These are phyloP conservation scores for Rhodotorula kratochvilovae DNA, from an alignment of 768 basidiomycete species.

Conservation along the genomic window DNA sequence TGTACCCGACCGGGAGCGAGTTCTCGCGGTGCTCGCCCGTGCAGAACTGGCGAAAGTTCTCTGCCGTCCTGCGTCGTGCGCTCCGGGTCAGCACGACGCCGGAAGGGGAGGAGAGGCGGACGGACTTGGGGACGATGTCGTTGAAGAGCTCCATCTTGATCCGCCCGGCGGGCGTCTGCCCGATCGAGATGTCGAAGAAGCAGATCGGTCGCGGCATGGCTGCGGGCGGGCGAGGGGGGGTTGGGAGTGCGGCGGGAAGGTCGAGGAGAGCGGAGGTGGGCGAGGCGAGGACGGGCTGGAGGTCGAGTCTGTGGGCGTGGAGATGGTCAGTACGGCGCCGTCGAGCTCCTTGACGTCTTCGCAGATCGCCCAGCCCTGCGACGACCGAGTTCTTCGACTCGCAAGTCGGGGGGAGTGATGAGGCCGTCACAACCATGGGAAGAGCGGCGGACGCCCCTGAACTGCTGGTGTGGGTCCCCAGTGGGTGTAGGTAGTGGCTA, in stretches of 20 bases:
- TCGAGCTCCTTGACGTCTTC: too few relatives aligned
- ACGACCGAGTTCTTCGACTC: too few relatives aligned
- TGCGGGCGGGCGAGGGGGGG: neutral
- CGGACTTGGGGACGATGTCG: conserved; percentile 87
- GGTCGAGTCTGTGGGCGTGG: neutral
- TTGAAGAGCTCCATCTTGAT: conserved; percentile 97
- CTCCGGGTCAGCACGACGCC: too few relatives aligned
- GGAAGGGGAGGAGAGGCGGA: neutral
- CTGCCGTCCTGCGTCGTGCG: conserved; percentile 77
- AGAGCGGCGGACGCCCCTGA: too few relatives aligned
- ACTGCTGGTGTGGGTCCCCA: too few relatives aligned
- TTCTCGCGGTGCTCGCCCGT: conserved; percentile 88
- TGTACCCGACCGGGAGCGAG: conserved; percentile 42
- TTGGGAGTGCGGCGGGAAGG: neutral
- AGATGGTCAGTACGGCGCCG: neutral
- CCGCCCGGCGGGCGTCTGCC: conserved; percentile 89
- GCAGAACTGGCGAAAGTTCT: conserved; percentile 95
- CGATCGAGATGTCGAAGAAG: conserved; percentile 95
- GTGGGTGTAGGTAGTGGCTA: too few relatives aligned
- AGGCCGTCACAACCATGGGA: too few relatives aligned
- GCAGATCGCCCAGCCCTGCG: too few relatives aligned
- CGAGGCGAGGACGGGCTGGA: too few relatives aligned
- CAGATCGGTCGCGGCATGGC: conserved; percentile 66
- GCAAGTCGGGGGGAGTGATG: too few relatives aligned
- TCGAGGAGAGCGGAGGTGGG: neutral